These are phyloP conservation scores for Rhodomyrtus psidioides DNA, from an alignment of 441 rosid species.

Conservation along the genomic window DNA sequence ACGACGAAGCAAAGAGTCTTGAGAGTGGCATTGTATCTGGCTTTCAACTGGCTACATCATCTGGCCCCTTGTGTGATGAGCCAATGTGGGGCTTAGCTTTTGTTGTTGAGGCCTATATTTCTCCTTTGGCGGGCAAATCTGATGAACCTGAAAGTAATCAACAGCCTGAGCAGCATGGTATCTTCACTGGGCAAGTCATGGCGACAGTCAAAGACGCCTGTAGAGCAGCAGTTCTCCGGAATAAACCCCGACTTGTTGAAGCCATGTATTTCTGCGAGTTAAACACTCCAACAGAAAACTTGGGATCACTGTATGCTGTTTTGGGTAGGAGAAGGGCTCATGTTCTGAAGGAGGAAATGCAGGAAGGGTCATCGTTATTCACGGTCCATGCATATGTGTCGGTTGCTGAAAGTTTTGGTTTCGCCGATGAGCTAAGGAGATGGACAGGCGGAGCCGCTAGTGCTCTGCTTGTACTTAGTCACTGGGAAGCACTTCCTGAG, in stretches of 20 bases:
- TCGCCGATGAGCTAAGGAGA: constrained; percentile 78
- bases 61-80: constrained; percentile 91
- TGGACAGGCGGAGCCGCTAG: constrained; percentile 88
- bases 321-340: constrained; percentile 71
- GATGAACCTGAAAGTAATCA: constrained; percentile 32
- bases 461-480: constrained; percentile 88
- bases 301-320: constrained; percentile 82
- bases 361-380: constrained; percentile 79
- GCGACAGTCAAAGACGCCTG: constrained; percentile 84
- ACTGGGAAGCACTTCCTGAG: constrained; percentile 82
- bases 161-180: constrained; percentile 53
- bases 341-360: constrained; percentile 91
- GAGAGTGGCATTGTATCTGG: constrained; percentile 77
- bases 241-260: constrained; percentile 76
- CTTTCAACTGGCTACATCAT: constrained; percentile 78
- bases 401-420: constrained; percentile 84
- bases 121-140: constrained; percentile 25
- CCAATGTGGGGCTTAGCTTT: constrained; percentile 96
- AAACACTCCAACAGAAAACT: constrained; percentile 65
- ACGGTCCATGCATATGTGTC: constrained; percentile 81
- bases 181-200: constrained; percentile 85
- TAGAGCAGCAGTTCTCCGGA: constrained; percentile 69
- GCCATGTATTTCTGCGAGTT: constrained; percentile 94
- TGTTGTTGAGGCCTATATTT: constrained; percentile 51
- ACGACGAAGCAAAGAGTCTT: constrained; percentile 51